Evolutionary conservation across 1,284 basidiomycete genomes (phyloP).

Genomic region (Rhodofomes roseus): DNA sequence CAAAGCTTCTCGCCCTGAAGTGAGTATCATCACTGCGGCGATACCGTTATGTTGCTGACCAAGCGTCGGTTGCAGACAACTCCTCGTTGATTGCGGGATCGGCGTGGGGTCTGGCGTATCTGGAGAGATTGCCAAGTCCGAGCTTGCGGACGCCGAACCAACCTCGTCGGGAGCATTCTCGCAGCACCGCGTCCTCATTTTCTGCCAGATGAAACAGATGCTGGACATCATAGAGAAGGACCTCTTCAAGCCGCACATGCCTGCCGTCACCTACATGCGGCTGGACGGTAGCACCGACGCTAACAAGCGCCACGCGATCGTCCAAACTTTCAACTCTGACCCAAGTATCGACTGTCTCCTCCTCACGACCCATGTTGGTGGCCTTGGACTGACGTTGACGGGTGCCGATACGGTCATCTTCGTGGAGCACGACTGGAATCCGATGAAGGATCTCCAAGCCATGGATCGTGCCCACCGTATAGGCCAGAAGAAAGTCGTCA

Average conservation of each 20-base stretch:
- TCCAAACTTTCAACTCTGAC: conserved; percentile 97
- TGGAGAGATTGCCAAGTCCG: conserved; percentile 57
- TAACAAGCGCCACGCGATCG: conserved; percentile 90
- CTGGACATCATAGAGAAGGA: conserved; percentile 96
- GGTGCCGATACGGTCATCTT: conserved; percentile 99
- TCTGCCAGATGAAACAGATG: conserved; percentile 99
- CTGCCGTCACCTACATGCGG: conserved; percentile 96
- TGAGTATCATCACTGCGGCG: conserved; percentile 34
- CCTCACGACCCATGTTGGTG: conserved; percentile 96
- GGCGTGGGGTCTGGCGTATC: conserved; percentile 49
- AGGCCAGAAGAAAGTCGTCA: conserved; percentile 98
- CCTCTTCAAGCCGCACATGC: conserved; percentile 91
- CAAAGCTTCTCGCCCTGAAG: conserved; percentile 91
- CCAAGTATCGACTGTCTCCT: conserved; percentile 97
- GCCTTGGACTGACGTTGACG: conserved; percentile 93
- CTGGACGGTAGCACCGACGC: conserved; percentile 90
- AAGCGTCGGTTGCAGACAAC: conserved; percentile 59
- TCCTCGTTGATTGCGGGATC: conserved; percentile 93
- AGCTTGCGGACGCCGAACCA: conserved; percentile 55
- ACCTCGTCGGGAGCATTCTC: conserved; percentile 67
- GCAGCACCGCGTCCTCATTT: conserved; percentile 97
- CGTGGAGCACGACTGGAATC: conserved; percentile 99
- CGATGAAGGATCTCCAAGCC: conserved; percentile 99
- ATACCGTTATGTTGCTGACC: not conserved
- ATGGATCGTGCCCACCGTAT: conserved; percentile 99